phyloP scores from a whole-genome alignment of 176 grass and related monocot species.

The Chrysopogon serrulatus region DNA sequence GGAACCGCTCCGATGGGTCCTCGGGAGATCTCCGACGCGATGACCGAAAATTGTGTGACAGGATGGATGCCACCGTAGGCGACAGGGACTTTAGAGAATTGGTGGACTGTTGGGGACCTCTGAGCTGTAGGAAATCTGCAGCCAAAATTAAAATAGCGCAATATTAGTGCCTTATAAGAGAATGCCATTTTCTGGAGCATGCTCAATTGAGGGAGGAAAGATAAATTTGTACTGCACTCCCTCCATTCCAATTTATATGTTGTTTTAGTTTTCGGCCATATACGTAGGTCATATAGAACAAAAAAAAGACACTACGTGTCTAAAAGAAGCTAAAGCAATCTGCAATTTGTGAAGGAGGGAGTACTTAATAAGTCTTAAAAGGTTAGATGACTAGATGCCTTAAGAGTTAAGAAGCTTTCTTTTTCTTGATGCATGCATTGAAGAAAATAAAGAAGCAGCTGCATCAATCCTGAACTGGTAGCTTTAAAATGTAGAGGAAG shows the following conservation, averaged over 20 bases:
- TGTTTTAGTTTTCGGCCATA: no score
- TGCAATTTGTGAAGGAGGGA: no score
- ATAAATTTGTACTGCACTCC: no score
- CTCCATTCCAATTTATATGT: no score
- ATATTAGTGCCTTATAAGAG: not conserved
- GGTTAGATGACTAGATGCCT: slow-evolving; percentile 3
- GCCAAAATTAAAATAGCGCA: not conserved
- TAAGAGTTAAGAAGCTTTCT: not conserved
- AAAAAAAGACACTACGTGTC: no score
- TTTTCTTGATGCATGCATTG: not conserved
- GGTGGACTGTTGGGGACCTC: slow-evolving; percentile 48
- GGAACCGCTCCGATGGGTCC: slow-evolving; percentile 62
- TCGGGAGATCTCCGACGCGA: slow-evolving; percentile 39
- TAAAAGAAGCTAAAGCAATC: slow-evolving; percentile 5
- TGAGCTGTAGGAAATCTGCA: slow-evolving; percentile 87
- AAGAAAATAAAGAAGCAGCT: slow-evolving; percentile 12
- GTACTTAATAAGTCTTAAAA: not conserved
- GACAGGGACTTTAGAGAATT: slow-evolving; percentile 56
- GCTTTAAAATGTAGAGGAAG: not conserved
- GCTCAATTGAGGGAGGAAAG: not conserved
- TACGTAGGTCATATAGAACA: no score
- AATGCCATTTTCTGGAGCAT: not conserved
- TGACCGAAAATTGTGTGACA: slow-evolving; percentile 63
- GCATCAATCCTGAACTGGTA: not conserved
- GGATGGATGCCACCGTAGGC: slow-evolving; percentile 59